phyloP scores from a whole-genome alignment of 495 filamentous ascomycete species.

The Entonaema liquescens region DNA sequence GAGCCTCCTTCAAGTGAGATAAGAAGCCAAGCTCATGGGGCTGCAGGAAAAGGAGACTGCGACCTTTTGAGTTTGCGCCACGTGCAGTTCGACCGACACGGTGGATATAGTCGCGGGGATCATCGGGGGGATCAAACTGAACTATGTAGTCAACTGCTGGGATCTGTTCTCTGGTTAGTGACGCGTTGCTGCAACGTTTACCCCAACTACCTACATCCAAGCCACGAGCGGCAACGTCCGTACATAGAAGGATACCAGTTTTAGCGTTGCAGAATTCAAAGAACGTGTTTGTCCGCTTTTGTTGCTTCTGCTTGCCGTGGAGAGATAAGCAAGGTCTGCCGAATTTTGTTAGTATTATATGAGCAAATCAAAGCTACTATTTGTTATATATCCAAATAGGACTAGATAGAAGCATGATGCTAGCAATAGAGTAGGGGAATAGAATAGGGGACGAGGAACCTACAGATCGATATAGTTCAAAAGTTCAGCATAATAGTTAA shows the following conservation, averaged over 20 bases:
- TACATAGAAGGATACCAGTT: slow-evolving; percentile 91
- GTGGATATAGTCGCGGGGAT: slow-evolving; percentile 93
- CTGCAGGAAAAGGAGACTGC: slow-evolving; percentile 88
- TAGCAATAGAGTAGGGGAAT: too few relatives aligned
- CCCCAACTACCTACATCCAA: slow-evolving; percentile 70
- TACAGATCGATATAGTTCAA: slow-evolving; percentile 96
- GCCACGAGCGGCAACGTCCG: slow-evolving; percentile 93
- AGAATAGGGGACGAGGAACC: slow-evolving; percentile 58
- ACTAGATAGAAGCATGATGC: too few relatives aligned
- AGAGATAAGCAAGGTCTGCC: slow-evolving; percentile 37
- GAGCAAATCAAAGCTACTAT: neutral
- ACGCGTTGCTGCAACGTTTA: neutral
- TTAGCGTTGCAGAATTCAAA: slow-evolving; percentile 98
- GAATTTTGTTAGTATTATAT: slow-evolving; percentile 46
- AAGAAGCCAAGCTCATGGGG: slow-evolving; percentile 93
- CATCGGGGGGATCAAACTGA: slow-evolving; percentile 93
- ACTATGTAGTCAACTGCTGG: slow-evolving; percentile 95
- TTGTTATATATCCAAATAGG: too few relatives aligned
- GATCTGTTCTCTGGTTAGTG: slow-evolving; percentile 61
- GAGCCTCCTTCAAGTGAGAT: slow-evolving; percentile 87
- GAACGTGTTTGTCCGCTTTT: slow-evolving; percentile 96
- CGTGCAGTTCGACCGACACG: slow-evolving; percentile 94
- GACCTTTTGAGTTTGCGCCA: slow-evolving; percentile 83
- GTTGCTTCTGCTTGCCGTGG: slow-evolving; percentile 96
- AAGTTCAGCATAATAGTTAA: slow-evolving; percentile 93